Evolutionary conservation across 495 filamentous ascomycete species (phyloP), one percentile per base, ranked within the genome.

Genomic region (Penicillium malachiteum): DNA sequence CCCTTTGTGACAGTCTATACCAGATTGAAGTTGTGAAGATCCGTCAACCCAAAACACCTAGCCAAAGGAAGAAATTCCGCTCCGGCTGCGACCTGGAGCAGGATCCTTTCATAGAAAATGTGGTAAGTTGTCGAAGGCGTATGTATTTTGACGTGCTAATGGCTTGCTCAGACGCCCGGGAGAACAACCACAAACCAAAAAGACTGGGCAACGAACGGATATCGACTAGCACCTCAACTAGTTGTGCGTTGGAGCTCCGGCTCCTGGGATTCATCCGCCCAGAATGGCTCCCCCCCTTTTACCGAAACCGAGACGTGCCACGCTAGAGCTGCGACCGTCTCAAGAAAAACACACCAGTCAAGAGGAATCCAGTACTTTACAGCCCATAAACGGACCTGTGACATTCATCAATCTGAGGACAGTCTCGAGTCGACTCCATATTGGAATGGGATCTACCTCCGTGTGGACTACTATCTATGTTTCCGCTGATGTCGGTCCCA

Each of bases 181-280:
- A 11, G 10, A 9, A 10, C 7, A 7, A 5, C 1, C 11, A 21
- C 39, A 11, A 21, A 1, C 13, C 48, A 31, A 30, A 41, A 30
- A 9, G 5, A 52, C 9, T 34, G 26, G 30, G 26, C 17, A 4
- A 13, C 8, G 21, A 48, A 32, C 35, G 49, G 55, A 2, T 48
- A 53, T 44, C 50, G 33, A 9, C 6, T 45, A 10, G 44, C 50
- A 5, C 58, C 58, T 38, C 54, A 38, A 37, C 31, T 62, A 9
- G 33, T 62, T 16, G 49, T 62, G 14, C 63, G 65, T 21, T 68
- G 63, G 63, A 68, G 65, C 44, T 66, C 65, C 10, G 65, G 63
- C 17, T 68, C 65, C 26, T 66, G 52, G 50, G 40, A 44, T 12
- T 39, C 44, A 41, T 8, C 21, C 21, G 21, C 21, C 21, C 21